Percentiles rank a stretch among this genome's conserved stretches.
These are phyloP conservation scores for Thecamonas trahens DNA, from an alignment of 78 protist genomes.

Conservation along the genomic window DNA sequence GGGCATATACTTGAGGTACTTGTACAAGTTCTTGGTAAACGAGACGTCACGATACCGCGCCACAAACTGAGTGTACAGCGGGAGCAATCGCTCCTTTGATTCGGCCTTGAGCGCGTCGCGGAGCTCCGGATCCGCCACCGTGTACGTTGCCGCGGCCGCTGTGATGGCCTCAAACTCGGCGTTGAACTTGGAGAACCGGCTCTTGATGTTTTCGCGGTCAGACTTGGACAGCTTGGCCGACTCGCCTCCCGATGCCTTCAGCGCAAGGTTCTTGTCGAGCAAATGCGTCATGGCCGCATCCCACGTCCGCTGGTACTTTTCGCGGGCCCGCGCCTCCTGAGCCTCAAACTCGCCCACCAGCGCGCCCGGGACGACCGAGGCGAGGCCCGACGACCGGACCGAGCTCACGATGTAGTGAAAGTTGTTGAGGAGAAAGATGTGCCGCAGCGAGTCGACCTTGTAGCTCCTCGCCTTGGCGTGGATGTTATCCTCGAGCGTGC, in stretches of 20 bases:
- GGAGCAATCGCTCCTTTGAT: neutral
- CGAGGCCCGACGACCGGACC: neutral
- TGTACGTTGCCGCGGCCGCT: neutral
- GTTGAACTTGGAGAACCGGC: neutral
- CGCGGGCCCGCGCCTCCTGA: too few species aligned
- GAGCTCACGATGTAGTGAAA: neutral
- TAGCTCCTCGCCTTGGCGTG: neutral
- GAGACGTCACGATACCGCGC: neutral
- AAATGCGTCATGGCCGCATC: neutral
- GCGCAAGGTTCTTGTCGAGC: neutral
- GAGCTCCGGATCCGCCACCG: neutral
- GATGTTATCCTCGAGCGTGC: neutral
- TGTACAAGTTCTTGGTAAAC: neutral
- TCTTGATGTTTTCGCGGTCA: neutral
- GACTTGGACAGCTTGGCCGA: neutral
- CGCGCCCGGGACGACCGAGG: neutral
- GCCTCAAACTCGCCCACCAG: neutral
- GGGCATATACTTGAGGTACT: neutral
- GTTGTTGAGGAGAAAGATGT: neutral
- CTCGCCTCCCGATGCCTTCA: neutral
- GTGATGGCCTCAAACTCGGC: neutral
- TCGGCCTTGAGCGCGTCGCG: neutral
- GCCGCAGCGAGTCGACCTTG: neutral
- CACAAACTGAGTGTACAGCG: neutral
- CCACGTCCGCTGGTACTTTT: neutral